A percentile compares a stretch with the other conserved stretches of the same genome.
Evolutionary conservation across 2,329 filamentous ascomycete genomes (phyloP).

Genomic region (Phaeomoniella chlamydospora): DNA sequence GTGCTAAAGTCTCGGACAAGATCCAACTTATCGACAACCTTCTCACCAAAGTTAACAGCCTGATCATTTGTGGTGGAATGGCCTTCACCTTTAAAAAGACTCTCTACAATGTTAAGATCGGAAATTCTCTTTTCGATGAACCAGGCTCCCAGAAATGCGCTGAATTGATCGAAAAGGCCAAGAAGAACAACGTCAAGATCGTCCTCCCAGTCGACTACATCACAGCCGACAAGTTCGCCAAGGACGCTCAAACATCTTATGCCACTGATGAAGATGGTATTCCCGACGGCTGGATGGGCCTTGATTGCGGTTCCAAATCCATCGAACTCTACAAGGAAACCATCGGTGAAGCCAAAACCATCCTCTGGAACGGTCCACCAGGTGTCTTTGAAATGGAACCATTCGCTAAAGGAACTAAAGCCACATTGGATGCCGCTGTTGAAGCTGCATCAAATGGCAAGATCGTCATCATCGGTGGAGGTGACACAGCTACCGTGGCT

Average conservation of each 20-base stretch:
- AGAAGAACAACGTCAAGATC: conserved; percentile 90
- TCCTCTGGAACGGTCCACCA: conserved; percentile 96
- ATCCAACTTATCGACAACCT: conserved; percentile 99
- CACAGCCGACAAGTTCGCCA: conserved; percentile 87
- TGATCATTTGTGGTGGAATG: conserved; percentile 96
- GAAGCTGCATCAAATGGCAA: conserved; percentile 67
- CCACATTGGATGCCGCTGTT: conserved; percentile 78
- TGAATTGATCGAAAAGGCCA: conserved; percentile 82
- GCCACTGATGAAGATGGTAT: conserved; percentile 83
- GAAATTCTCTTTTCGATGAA: conserved; percentile 84
- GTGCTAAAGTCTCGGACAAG: conserved; percentile 98
- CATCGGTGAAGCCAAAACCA: conserved; percentile 81
- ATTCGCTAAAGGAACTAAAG: conserved; percentile 86
- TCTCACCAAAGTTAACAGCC: conserved; percentile 90
- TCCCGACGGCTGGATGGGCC: conserved; percentile 93
- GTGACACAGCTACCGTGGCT: conserved; percentile 93
- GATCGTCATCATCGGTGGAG: conserved; percentile 97
- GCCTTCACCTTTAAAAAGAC: conserved; percentile 99
- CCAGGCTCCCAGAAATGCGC: conserved; percentile 82
- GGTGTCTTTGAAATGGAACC: conserved; percentile 96
- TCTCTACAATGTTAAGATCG: conserved; percentile 79
- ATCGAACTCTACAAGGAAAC: conserved; percentile 77
- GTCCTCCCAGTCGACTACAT: conserved; percentile 91
- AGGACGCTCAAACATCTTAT: conserved; percentile 64
- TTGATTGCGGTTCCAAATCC: conserved; percentile 85